phyloP scores from a whole-genome alignment of 495 filamentous ascomycete species.

The Thermothielavioides terrestris region DNA sequence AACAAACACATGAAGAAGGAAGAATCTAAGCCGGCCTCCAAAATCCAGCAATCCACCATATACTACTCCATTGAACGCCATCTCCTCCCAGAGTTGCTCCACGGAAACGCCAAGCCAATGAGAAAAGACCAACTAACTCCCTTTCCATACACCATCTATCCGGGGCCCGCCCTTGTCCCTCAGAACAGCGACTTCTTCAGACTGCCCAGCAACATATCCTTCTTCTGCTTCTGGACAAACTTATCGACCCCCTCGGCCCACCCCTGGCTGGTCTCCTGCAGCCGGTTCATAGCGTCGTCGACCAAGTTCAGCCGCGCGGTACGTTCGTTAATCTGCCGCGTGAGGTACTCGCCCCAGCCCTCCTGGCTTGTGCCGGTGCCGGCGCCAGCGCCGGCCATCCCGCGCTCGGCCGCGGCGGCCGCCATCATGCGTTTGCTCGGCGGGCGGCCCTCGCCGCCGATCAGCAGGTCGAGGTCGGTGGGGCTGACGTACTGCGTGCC shows the following conservation, averaged over 20 bases:
- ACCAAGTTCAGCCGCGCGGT: slow-evolving; percentile 77
- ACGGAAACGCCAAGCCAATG: background rate
- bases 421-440: slow-evolving; percentile 66
- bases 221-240: slow-evolving; percentile 77
- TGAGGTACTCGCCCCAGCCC: slow-evolving; percentile 58
- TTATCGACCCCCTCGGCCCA: slow-evolving; percentile 85
- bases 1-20: too few species aligned
- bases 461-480: slow-evolving; percentile 82
- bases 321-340: slow-evolving; percentile 75
- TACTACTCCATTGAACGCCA: background rate
- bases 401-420: slow-evolving; percentile 35
- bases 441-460: slow-evolving; percentile 81
- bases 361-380: slow-evolving; percentile 36
- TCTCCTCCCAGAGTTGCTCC: background rate
- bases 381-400: slow-evolving; percentile 36
- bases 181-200: slow-evolving; percentile 40
- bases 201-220: slow-evolving; percentile 62
- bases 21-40: too few species aligned
- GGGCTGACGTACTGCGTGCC: slow-evolving; percentile 88
- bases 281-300: slow-evolving; percentile 72
- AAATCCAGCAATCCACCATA: too few species aligned
- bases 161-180: background rate
- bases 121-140: background rate
- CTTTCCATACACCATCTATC: background rate
- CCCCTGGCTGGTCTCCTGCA: slow-evolving; percentile 68